These are phyloP conservation scores for Fermentozyma sake DNA, from an alignment of 1,139 yeast species.

Conservation along the genomic window DNA sequence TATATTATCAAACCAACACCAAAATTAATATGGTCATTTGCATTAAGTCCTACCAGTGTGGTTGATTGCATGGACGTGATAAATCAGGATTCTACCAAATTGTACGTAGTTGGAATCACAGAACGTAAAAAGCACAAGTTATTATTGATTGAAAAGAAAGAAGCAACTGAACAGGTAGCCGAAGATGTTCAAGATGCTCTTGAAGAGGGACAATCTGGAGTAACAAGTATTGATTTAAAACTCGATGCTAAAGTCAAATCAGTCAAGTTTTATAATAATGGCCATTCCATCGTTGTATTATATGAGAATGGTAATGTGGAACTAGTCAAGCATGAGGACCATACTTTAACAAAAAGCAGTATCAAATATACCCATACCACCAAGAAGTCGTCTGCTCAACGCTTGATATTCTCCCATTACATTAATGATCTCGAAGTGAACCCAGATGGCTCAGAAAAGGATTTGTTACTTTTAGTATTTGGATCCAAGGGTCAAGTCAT, in stretches of 20 bases:
- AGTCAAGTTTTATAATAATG: slow-evolving; percentile 29
- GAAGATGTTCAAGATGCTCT: slow-evolving; percentile 10
- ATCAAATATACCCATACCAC: slow-evolving; percentile 3
- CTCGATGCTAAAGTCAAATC: slow-evolving; percentile 25
- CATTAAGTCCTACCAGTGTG: slow-evolving; percentile 58
- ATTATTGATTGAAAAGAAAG: slow-evolving; percentile 21
- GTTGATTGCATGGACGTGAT: slow-evolving; percentile 43
- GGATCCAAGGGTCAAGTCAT: slow-evolving; percentile 10
- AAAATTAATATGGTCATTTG: slow-evolving; percentile 66
- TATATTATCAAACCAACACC: slow-evolving; percentile 80
- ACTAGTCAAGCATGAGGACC: slow-evolving; percentile 17
- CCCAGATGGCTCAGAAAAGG: slow-evolving; percentile 13
- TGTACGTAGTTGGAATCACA: slow-evolving; percentile 40
- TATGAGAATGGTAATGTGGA: slow-evolving; percentile 42
- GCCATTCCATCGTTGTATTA: slow-evolving; percentile 34
- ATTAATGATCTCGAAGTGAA: slow-evolving; percentile 13
- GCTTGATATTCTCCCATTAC: slow-evolving; percentile 21
- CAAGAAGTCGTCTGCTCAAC: no score
- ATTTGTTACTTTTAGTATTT: slow-evolving; percentile 22
- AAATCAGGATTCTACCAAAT: slow-evolving; percentile 12
- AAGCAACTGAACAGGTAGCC: slow-evolving; percentile 12
- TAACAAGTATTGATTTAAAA: slow-evolving; percentile 17
- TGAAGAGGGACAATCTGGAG: no score
- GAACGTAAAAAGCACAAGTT: slow-evolving; percentile 44
- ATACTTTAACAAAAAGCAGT: slow-evolving; percentile 9